phyloP scores from a whole-genome alignment of 2,329 filamentous ascomycete genomes.

The Neofusicoccum kwambonambiense region DNA sequence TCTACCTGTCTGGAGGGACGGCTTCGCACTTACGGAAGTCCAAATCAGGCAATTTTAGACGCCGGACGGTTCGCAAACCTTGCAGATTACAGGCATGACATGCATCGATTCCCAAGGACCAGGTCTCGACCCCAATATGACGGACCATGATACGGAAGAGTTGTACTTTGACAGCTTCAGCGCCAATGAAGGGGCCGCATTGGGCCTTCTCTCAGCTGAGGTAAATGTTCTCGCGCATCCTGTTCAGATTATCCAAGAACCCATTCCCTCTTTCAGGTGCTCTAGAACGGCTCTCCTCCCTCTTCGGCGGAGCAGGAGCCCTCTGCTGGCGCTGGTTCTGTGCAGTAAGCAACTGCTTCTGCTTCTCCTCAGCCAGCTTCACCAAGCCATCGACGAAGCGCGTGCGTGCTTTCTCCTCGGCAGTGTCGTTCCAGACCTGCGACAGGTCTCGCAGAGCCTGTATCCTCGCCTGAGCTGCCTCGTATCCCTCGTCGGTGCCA shows the following conservation, averaged over 20 bases:
- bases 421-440: constrained; percentile 90
- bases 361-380: constrained; percentile 76
- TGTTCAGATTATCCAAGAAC: constrained; percentile 40
- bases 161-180: too few species aligned
- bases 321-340: constrained; percentile 25
- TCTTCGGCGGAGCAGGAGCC: constrained; percentile 19
- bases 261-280: constrained; percentile 27
- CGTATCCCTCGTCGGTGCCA: constrained; percentile 51
- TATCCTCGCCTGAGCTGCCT: constrained; percentile 71
- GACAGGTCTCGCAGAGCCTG: constrained; percentile 74
- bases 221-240: constrained; percentile 34
- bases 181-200: too few species aligned
- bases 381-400: constrained; percentile 80
- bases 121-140: too few species aligned
- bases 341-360: constrained; percentile 44
- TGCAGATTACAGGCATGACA: background rate
- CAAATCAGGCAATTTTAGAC: background rate
- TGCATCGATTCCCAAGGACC: too few species aligned
- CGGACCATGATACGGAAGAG: too few species aligned
- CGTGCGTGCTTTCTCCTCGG: constrained; percentile 81
- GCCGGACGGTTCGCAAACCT: background rate
- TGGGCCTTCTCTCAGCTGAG: constrained; percentile 25
- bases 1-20: background rate
- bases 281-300: constrained; percentile 20
- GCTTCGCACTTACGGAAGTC: background rate